Evolutionary conservation across 2,329 filamentous ascomycete species (phyloP), one percentile per base, ranked within the genome.

Genomic region (Metarhizium rileyi): DNA sequence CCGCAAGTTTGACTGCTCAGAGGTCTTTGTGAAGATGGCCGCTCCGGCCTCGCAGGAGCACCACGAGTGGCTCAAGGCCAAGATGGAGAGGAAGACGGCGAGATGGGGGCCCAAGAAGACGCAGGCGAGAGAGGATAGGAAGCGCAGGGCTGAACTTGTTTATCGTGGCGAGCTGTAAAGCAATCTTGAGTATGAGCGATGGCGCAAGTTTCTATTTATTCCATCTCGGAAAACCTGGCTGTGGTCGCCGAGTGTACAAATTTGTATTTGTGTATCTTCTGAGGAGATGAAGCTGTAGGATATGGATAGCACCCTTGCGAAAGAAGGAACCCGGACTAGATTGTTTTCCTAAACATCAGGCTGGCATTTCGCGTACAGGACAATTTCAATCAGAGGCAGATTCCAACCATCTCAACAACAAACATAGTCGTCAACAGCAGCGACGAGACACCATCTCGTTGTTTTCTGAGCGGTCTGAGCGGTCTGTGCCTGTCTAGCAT

Each of bases 1-100:
- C 5, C 62, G 64, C 48, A 75, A 75, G 61, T 84, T 75, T 62
- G 64, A 73, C 47, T 83, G 80, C 70, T 74, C 72, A 33, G 65
- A 68, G 18, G 60, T 75, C 43, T 83, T 84, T 57, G 70, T 84
- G 51, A 74, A 76, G 62, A 78, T 81, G 66, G 79, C 75, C 59
- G 74, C 73, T 60, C 68, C 73, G 49, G 70, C 77, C 22, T 66
- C 71, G 33, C 52, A 56, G 5, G 71, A 73, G 58, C 75, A 83
- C 65, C 65, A 68, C 53, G 62, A 70, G 49, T 69, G 63, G 55
- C 64, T 78, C 49, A 63, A 64, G 59, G 66, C 62, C 50, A 70
- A 71, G 62, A 53, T 72, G 53, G 73, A 76, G 50, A 68, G 69
- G 33, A 69, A 74, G 51, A 72, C 73, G 66, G 66, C 68, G n/a